These are phyloP conservation scores for Astragalus membranaceus DNA, from an alignment of 306 rosid species.

Conservation along the genomic window DNA sequence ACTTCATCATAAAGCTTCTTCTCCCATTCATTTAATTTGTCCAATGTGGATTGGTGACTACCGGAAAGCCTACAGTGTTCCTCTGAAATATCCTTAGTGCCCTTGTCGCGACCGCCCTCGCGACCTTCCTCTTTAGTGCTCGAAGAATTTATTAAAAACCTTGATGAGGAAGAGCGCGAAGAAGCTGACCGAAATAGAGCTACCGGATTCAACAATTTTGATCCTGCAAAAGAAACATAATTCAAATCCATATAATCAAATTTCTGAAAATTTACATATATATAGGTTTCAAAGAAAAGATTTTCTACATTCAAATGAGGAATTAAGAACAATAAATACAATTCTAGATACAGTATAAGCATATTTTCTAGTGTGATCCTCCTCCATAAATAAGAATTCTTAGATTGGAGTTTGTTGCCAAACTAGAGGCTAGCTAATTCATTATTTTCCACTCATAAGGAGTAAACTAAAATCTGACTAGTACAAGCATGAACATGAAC, in stretches of 20 bases:
- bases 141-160: slow-evolving; percentile 45
- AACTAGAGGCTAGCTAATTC: background rate
- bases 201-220: slow-evolving; percentile 81
- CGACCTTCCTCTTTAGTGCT: slow-evolving; percentile 40
- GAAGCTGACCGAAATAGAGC: slow-evolving; percentile 81
- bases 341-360: background rate
- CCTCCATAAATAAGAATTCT: background rate
- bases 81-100: slow-evolving; percentile 44
- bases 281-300: background rate
- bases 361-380: background rate
- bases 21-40: slow-evolving; percentile 87
- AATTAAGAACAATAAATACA: background rate
- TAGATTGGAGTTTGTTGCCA: background rate
- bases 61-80: slow-evolving; percentile 50
- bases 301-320: background rate
- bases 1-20: slow-evolving; percentile 92
- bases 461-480: background rate
- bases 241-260: background rate
- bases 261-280: background rate
- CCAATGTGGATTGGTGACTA: slow-evolving; percentile 81
- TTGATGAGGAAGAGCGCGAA: slow-evolving; percentile 67
- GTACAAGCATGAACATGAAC: background rate
- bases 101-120: background rate
- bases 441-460: slow-evolving; percentile 8
- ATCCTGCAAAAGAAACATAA: slow-evolving; percentile 41